Evolutionary conservation across 2,329 filamentous ascomycete species (phyloP), one percentile per base, ranked within the genome.

Genomic region (Mycosphaerella sp.): DNA sequence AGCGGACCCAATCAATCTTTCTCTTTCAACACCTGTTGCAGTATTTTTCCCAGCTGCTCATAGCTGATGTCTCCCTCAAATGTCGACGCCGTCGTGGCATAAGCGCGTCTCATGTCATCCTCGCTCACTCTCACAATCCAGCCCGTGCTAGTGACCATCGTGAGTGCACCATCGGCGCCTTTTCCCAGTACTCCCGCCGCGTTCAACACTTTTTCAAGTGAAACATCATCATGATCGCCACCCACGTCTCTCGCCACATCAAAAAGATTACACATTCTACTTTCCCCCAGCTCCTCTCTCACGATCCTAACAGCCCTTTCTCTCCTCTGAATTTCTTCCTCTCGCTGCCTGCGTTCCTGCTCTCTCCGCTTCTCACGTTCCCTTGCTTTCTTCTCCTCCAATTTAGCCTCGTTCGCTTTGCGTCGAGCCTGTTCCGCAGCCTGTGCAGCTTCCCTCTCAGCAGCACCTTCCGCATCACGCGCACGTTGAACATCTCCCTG

Each of bases 401-500:
- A 68, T 55, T 69, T 69, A 34, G 71, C 69, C 56, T 78, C 76
- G 0, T 70, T 69, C 1, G 69, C 69, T 23, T 67, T 69, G 1
- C 76, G 65, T 45, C 73, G 64, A 51, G 70, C 69, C 46, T 70
- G 69, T 61, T 75, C 74, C 1, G 69, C 67, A 2, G 67, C 69
- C 2, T 73, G 59, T 9, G 66, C 67, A 4, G 71, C 73, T 49
- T 77, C 74, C 1, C 76, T 70, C 60, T 77, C 76, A 17, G 72
- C 72, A 0, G 70, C 70, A 4, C 70, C 72, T 43, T 71, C 72
- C 0, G 70, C 73, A 7, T 76, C 75, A 9, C 64, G 64, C 1
- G 71, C 66, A 0, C 74, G 68, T 17, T 76, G 72, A 17, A 72
- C 67, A 42, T 78, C 75, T 4, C 74, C 75, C 65, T 77, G 74